These are phyloP conservation scores for Fraxinus floribunda DNA, from an alignment of 305 asterid genomes.

Conservation along the genomic window DNA sequence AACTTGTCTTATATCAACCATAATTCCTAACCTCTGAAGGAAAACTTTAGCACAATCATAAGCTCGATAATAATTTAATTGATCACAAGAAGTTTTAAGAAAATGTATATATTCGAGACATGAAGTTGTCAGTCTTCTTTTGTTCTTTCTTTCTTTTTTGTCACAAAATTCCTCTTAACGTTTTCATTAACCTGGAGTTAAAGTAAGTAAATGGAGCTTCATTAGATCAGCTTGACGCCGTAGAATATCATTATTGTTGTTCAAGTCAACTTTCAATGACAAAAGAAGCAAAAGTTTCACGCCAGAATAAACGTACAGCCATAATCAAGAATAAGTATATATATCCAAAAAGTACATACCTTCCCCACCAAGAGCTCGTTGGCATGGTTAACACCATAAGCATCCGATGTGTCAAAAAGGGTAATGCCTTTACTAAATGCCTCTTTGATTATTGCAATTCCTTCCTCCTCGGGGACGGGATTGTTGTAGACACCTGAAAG, in stretches of 20 bases:
- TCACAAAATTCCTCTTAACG: not conserved
- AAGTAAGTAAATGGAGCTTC: not conserved
- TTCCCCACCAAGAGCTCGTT: slow-evolving; percentile 50
- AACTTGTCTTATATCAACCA: not conserved
- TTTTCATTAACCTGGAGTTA: not conserved
- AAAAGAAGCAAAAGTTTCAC: not conserved
- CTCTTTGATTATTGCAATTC: slow-evolving; percentile 43
- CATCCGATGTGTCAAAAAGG: slow-evolving; percentile 43
- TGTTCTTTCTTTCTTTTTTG: not conserved
- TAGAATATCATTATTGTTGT: not conserved
- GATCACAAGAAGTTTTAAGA: not conserved
- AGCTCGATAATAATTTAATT: not conserved
- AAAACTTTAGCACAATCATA: not conserved
- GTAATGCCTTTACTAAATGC: slow-evolving; percentile 45
- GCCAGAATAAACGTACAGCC: not conserved
- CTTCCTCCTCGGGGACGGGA: slow-evolving; percentile 46
- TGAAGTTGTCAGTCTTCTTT: not conserved
- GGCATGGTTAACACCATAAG: slow-evolving; percentile 47
- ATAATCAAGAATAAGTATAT: not conserved
- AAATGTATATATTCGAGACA: not conserved
- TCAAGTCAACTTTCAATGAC: not conserved
- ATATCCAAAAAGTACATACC: slow-evolving; percentile 24
- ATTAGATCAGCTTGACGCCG: not conserved
- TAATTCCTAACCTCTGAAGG: not conserved
- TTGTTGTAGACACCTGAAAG: slow-evolving; percentile 41